Base-by-base conservation (phyloP, 2,329 filamentous ascomycete genomes). In the Zarea fungicola region DNA sequence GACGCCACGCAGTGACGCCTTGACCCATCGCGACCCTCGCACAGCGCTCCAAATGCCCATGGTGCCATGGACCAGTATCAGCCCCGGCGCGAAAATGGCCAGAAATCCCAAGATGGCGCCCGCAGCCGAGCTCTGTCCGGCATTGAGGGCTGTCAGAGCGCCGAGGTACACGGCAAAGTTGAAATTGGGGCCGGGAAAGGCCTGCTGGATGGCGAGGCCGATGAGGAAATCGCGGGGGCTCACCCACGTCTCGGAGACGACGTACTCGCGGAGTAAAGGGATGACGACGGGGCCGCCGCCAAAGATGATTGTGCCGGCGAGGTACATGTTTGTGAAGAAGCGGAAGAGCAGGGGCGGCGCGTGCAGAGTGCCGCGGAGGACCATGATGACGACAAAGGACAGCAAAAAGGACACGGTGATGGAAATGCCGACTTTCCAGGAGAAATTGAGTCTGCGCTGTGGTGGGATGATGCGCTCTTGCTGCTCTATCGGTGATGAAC, bases 261-360 rank as follows among this genome's bases (percentile, higher is more conserved):
- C 70, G 55, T 79, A 80, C 52, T 81, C 75, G 16, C 80, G 71
- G 1, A 85, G 68, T 0, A 85, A 70, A 0, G 82, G 81, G 37
- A 85, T 83, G 0, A 85, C 81, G 1, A 84, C 81, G 0, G 81
- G 81, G 0, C 81, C 81, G 3, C 81, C 81, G 4, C 81, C 81
- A 42, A 83, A 80, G 54, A 82, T 83, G 50, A 84, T 77, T 2
- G 85, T 89, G 0, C 85, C 85, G 0, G 85, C 85, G 0, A 89
- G 78, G 57, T 84, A 88, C 66, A 89, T 77, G 62, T 87, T 89
- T 5, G 83, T 73, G 56, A 89, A 89, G 21, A 89, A 73, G 41
- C 76, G 71, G 55, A 81, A 80, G 35, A 9, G 36, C 36, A 5
- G 37, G 19, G 1, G 63, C 50, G 41, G 66, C 64, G 52, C n/a